These are phyloP conservation scores for Gymnopus androsaceus DNA, from an alignment of 1,284 basidiomycete species.

Conservation along the genomic window DNA sequence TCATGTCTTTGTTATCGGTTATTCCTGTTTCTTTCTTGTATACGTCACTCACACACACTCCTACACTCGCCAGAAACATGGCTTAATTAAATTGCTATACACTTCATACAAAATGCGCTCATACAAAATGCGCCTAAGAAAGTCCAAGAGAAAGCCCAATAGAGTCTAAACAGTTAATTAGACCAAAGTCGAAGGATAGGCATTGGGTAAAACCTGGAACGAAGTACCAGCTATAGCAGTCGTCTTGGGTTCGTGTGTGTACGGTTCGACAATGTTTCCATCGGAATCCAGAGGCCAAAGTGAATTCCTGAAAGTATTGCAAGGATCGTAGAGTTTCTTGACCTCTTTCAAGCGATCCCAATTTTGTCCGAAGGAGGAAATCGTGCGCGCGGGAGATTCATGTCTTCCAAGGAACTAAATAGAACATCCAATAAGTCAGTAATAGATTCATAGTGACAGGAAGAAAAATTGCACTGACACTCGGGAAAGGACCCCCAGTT, in stretches of 20 bases:
- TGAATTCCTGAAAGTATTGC: constrained; percentile 69
- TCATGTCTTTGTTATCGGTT: too few relatives aligned
- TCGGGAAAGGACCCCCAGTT: constrained; percentile 79
- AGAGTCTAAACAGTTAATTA: background rate
- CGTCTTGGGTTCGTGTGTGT: constrained; percentile 60
- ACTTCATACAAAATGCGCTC: too few relatives aligned
- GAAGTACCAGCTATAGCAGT: constrained; percentile 21
- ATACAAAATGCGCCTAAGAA: background rate
- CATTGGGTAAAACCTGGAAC: background rate
- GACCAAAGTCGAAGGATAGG: background rate
- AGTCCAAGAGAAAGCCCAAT: background rate
- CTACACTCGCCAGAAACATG: too few relatives aligned
- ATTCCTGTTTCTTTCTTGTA: too few relatives aligned
- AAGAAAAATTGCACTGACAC: constrained; percentile 50
- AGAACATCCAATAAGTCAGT: background rate
- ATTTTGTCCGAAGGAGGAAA: constrained; percentile 71
- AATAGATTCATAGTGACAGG: background rate
- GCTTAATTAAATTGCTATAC: too few relatives aligned
- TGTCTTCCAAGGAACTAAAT: constrained; percentile 75
- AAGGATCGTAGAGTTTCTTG: constrained; percentile 76
- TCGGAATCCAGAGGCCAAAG: constrained; percentile 73
- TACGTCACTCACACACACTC: too few relatives aligned
- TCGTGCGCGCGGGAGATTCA: constrained; percentile 62
- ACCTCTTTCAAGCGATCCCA: constrained; percentile 69
- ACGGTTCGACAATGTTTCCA: constrained; percentile 48